Percentiles rank a stretch among this genome's conserved stretches.
These are phyloP conservation scores for Metschnikowia kofuensis DNA, from an alignment of 805 yeast species.

Conservation along the genomic window DNA sequence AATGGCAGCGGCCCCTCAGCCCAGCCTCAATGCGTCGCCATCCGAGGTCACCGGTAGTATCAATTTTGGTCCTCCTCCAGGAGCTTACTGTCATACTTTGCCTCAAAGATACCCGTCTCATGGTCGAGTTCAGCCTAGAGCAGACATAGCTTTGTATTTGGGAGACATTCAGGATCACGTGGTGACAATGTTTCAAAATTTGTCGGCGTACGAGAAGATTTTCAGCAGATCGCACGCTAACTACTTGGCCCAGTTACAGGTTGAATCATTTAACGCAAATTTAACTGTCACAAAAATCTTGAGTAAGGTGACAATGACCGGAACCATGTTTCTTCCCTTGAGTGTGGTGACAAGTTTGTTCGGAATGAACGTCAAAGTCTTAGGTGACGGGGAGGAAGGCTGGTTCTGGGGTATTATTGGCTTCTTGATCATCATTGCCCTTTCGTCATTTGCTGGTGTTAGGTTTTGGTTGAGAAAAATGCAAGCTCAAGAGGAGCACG, in stretches of 20 bases:
- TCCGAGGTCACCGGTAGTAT: conserved; percentile 24
- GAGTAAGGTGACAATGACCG: conserved; percentile 84
- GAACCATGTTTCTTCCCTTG: conserved; percentile 87
- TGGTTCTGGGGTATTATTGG: conserved; percentile 62
- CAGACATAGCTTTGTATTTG: conserved; percentile 84
- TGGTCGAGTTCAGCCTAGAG: conserved; percentile 59
- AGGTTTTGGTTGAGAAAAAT: conserved; percentile 20
- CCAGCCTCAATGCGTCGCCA: background rate
- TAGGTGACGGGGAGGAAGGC: conserved; percentile 47
- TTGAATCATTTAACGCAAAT: conserved; percentile 83
- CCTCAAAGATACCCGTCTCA: conserved; percentile 20
- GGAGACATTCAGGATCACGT: conserved; percentile 98
- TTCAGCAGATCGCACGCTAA: conserved; percentile 89
- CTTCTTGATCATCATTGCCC: conserved; percentile 22
- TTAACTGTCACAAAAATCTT: conserved; percentile 82
- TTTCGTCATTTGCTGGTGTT: conserved; percentile 25
- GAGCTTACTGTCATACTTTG: conserved; percentile 25
- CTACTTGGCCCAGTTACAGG: conserved; percentile 90
- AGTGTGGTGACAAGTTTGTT: conserved; percentile 87
- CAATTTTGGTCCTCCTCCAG: conserved; percentile 36
- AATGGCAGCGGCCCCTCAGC: conserved; percentile 2
- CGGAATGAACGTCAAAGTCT: conserved; percentile 92
- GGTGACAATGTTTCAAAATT: conserved; percentile 93
- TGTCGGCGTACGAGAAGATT: conserved; percentile 87
- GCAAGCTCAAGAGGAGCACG: conserved; percentile 6